Evolutionary conservation across 345 rosid genomes (phyloP).

Genomic region (Pistacia vera): DNA sequence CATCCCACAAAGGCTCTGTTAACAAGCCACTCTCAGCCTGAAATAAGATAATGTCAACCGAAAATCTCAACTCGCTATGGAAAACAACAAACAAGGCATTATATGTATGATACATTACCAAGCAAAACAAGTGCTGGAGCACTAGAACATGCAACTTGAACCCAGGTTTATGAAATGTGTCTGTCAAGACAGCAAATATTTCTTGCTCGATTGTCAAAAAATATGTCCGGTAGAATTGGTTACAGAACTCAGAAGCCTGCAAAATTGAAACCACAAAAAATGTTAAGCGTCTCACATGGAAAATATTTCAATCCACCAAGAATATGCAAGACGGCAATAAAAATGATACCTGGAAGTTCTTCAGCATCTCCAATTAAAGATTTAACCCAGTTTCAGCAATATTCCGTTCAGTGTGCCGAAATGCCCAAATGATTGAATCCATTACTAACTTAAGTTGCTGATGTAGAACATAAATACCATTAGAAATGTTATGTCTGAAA

Average conservation of each 20-base stretch:
- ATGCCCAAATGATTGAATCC: constrained; percentile 99
- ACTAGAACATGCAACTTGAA: constrained; percentile 95
- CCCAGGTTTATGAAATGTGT: constrained; percentile 98
- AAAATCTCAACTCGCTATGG: neutral
- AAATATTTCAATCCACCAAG: neutral
- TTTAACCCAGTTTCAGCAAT: constrained; percentile 98
- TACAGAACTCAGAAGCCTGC: constrained; percentile 72
- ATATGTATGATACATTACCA: constrained; percentile 53
- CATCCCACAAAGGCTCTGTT: constrained; percentile 96
- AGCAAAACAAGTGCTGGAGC: constrained; percentile 82
- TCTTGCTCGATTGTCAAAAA: constrained; percentile 86
- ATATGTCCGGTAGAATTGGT: constrained; percentile 78
- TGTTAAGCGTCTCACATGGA: constrained; percentile 18
- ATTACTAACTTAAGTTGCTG: constrained; percentile 98
- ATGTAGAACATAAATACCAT: constrained; percentile 10
- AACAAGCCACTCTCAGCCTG: constrained; percentile 83
- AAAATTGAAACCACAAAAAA: constrained; percentile 24
- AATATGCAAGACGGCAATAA: neutral
- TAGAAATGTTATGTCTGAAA: too few species aligned
- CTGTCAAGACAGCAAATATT: constrained; percentile 92
- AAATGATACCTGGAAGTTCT: constrained; percentile 76
- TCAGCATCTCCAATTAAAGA: constrained; percentile 89
- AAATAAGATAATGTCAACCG: constrained; percentile 11
- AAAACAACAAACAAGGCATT: neutral
- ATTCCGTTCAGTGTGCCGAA: constrained; percentile 98